Evolutionary conservation across 2,329 filamentous ascomycete species (phyloP).

Genomic region (Aureobasidium sp.): DNA sequence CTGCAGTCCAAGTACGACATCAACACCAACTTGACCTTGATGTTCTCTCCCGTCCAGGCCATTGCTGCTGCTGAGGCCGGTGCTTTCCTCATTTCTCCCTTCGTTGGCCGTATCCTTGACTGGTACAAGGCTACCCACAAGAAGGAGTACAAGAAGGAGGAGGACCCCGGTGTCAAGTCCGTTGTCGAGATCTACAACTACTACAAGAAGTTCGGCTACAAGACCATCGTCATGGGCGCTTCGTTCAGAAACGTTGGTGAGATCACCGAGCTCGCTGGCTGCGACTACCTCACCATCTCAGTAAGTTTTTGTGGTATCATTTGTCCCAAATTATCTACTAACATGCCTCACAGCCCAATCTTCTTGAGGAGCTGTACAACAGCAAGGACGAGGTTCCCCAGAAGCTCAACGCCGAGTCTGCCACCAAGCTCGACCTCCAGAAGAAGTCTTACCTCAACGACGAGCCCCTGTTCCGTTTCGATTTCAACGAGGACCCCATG

Average conservation of each 20-base stretch:
- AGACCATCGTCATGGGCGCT: constrained; percentile 99
- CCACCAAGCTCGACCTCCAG: constrained; percentile 64
- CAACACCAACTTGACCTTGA: constrained; percentile 98
- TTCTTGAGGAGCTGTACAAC: constrained; percentile 91
- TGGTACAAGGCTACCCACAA: constrained; percentile 97
- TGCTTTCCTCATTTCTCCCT: constrained; percentile 97
- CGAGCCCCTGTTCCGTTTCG: constrained; percentile 90
- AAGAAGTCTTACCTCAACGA: constrained; percentile 88
- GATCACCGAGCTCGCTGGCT: constrained; percentile 96
- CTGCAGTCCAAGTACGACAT: constrained; percentile 92
- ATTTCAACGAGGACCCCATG: constrained; percentile 99
- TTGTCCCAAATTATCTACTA: constrained; percentile 15
- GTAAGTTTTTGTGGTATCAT: constrained; percentile 46
- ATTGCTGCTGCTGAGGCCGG: constrained; percentile 92
- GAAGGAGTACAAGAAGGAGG: constrained; percentile 82
- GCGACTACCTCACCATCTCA: constrained; percentile 97
- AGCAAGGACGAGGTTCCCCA: constrained; percentile 73
- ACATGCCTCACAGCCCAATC: constrained; percentile 57
- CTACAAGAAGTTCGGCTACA: constrained; percentile 99
- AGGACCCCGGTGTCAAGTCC: constrained; percentile 93
- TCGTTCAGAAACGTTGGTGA: constrained; percentile 95
- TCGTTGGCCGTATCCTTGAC: constrained; percentile 97
- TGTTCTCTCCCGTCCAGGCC: constrained; percentile 94
- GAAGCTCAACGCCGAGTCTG: constrained; percentile 75
- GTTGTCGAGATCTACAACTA: constrained; percentile 97